Percentiles rank a stretch among this genome's conserved stretches.
Conservation (phyloP, 352 stramenopile species). For the Phytophthora hybrid region DNA sequence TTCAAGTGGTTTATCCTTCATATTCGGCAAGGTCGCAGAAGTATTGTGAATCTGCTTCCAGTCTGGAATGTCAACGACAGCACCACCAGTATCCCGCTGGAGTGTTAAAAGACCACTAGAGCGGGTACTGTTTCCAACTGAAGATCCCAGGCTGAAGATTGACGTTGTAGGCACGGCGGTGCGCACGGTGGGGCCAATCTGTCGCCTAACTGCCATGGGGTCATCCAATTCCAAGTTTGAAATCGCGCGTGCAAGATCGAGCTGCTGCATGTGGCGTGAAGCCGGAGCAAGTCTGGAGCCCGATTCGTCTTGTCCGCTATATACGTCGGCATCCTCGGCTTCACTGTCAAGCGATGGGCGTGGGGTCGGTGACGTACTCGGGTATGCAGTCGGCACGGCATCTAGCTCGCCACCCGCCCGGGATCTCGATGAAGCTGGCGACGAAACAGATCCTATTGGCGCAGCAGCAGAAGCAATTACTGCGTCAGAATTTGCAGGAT, state of each 20-base stretch:
- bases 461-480: conserved; percentile 12
- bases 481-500: conserved; percentile 26
- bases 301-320: conserved; percentile 15
- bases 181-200: conserved; percentile 55
- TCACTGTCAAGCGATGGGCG: conserved; percentile 44
- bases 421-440: conserved; percentile 30
- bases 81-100: conserved; percentile 54
- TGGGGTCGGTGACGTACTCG: conserved; percentile 42
- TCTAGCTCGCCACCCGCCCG: conserved; percentile 29
- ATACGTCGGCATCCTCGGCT: conserved; percentile 30
- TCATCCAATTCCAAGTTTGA: conserved; percentile 84
- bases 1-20: conserved; percentile 50
- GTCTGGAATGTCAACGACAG: conserved; percentile 61
- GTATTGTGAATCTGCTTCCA: conserved; percentile 71
- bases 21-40: conserved; percentile 62
- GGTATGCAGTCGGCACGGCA: conserved; percentile 32
- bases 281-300: conserved; percentile 56
- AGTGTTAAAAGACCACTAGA: conserved; percentile 60
- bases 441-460: conserved; percentile 15
- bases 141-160: conserved; percentile 76
- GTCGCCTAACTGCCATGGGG: conserved; percentile 70
- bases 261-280: conserved; percentile 79
- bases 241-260: conserved; percentile 79
- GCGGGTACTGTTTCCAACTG: conserved; percentile 52
- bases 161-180: conserved; percentile 64